These are phyloP conservation scores for Tetrahymena malaccensis DNA, from an alignment of 73 alveolate genomes.

Conservation along the genomic window DNA sequence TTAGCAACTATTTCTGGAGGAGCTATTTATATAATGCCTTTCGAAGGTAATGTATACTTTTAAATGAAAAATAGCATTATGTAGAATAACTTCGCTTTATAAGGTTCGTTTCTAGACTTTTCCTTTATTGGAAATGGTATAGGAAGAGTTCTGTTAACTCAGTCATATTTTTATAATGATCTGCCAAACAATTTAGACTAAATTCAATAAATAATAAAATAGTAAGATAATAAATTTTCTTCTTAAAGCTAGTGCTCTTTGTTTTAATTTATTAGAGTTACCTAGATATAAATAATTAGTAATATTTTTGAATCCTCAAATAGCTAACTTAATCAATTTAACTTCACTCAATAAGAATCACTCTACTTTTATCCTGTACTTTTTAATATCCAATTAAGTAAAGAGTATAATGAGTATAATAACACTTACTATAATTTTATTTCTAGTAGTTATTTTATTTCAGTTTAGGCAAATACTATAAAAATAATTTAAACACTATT, in stretches of 20 bases:
- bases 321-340: too few species aligned
- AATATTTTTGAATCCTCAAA: neutral
- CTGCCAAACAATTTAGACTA: neutral
- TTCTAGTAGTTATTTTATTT: too few species aligned
- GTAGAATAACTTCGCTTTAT: neutral
- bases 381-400: neutral
- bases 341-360: neutral
- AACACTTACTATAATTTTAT: neutral
- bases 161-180: neutral
- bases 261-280: too few species aligned
- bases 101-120: neutral
- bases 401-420: neutral
- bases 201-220: neutral
- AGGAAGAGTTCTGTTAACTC: neutral
- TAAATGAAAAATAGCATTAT: neutral
- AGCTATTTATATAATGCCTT: neutral
- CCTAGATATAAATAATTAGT: too few species aligned
- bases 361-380: neutral
- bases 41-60: neutral
- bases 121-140: neutral
- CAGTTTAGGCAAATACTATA: neutral
- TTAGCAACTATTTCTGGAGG: neutral
- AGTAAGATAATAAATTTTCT: too few species aligned
- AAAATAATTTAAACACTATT: neutral
- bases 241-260: neutral